Evolutionary conservation across 345 rosid genomes (phyloP).

Genomic region (Aquilaria malaccensis): DNA sequence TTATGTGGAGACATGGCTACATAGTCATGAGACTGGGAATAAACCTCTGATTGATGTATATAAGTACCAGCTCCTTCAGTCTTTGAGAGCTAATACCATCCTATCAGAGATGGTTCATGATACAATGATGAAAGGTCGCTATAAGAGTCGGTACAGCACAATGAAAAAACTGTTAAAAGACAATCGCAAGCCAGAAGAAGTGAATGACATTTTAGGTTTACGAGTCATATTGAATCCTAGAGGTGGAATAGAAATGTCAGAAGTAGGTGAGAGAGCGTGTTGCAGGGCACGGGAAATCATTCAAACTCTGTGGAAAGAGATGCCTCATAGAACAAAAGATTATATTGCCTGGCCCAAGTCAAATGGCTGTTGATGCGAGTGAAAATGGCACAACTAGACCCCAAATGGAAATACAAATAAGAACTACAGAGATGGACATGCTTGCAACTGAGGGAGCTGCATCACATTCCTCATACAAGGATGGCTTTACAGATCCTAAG

Average conservation of each 20-base stretch:
- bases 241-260: conserved; percentile 22
- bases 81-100: conserved; percentile 45
- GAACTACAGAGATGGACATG: conserved; percentile 77
- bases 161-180: conserved; percentile 94
- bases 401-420: conserved; percentile 85
- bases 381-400: conserved; percentile 54
- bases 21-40: conserved; percentile 55
- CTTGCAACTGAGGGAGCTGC: conserved; percentile 81
- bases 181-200: conserved; percentile 81
- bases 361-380: conserved; percentile 86
- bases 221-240: conserved; percentile 63
- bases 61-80: conserved; percentile 51
- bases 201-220: conserved; percentile 78
- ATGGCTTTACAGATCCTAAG: conserved; percentile 79
- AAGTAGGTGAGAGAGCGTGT: conserved; percentile 59
- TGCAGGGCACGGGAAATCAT: conserved; percentile 58
- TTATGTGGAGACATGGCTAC: conserved; percentile 75
- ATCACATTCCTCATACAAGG: conserved; percentile 84
- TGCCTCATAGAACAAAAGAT: conserved; percentile 77
- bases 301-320: conserved; percentile 69
- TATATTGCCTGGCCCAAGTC: conserved; percentile 73
- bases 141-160: conserved; percentile 82
- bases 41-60: conserved; percentile 57
- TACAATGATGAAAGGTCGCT: conserved; percentile 62
- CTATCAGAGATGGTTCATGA: conserved; percentile 51